A percentile compares a stretch with the other conserved stretches of the same genome.
These are phyloP conservation scores for Mycena crocata DNA, from an alignment of 768 basidiomycete species.

Conservation along the genomic window DNA sequence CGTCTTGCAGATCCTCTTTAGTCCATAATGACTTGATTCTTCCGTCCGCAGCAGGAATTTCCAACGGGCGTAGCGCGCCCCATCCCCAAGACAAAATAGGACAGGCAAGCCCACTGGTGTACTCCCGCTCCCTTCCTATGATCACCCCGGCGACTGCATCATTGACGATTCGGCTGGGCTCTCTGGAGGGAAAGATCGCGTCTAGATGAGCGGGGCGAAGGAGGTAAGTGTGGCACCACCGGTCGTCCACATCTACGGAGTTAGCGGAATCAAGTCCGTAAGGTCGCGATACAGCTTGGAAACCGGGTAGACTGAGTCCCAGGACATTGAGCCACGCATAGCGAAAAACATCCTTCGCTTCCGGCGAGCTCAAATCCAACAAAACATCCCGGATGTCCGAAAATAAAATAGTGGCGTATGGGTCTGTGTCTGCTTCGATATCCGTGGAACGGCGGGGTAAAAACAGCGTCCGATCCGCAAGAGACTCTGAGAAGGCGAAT, in stretches of 20 bases:
- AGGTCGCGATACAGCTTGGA: constrained; percentile 55
- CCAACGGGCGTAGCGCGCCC: constrained; percentile 66
- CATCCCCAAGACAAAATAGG: constrained; percentile 76
- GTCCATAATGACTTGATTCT: constrained; percentile 52
- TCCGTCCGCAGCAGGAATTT: constrained; percentile 47
- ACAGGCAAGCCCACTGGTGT: constrained; percentile 66
- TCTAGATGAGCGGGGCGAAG: constrained; percentile 57
- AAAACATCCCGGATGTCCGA: constrained; percentile 74
- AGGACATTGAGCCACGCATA: constrained; percentile 76
- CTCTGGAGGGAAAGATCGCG: constrained; percentile 62
- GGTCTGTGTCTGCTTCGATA: constrained; percentile 66
- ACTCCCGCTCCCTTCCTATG: constrained; percentile 74
- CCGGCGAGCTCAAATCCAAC: constrained; percentile 55
- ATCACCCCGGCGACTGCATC: constrained; percentile 76
- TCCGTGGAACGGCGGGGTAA: constrained; percentile 69
- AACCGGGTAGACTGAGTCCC: constrained; percentile 80
- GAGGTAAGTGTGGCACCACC: constrained; percentile 69
- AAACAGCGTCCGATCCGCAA: constrained; percentile 54
- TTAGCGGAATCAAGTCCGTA: constrained; percentile 27
- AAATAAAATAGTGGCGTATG: constrained; percentile 79
- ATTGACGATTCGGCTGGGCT: constrained; percentile 50
- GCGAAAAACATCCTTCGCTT: constrained; percentile 69
- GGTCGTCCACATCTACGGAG: constrained; percentile 68
- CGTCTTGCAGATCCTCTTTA: constrained; percentile 59
- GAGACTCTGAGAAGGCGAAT: constrained; percentile 73